These are phyloP conservation scores for Parastagonospora nodorum DNA, from an alignment of 2,329 filamentous ascomycete genomes.

Conservation along the genomic window DNA sequence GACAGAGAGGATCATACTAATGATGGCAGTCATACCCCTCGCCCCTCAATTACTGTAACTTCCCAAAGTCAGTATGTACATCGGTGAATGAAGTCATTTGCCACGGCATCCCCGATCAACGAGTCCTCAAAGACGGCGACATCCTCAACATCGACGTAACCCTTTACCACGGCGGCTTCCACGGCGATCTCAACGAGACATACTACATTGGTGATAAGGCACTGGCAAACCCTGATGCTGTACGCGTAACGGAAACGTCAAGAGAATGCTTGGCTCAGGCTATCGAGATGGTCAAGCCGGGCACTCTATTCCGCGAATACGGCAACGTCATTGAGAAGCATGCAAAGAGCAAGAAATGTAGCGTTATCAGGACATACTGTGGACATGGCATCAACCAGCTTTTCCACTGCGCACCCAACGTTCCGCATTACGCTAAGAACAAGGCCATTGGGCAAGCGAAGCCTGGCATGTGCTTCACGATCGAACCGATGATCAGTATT, in stretches of 20 bases:
- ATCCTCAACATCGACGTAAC: slow-evolving; percentile 98
- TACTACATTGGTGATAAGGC: slow-evolving; percentile 96
- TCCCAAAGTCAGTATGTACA: slow-evolving; percentile 97
- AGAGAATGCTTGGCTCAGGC: slow-evolving; percentile 89
- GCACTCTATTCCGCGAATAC: slow-evolving; percentile 88
- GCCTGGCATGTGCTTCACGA: slow-evolving; percentile 97
- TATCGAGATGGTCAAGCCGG: slow-evolving; percentile 90
- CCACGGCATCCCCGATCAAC: slow-evolving; percentile 94
- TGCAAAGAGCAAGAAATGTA: slow-evolving; percentile 83
- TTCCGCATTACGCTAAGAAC: slow-evolving; percentile 98
- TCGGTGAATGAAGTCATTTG: slow-evolving; percentile 97
- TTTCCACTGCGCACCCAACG: slow-evolving; percentile 92
- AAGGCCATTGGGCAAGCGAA: slow-evolving; percentile 95
- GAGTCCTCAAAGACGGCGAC: slow-evolving; percentile 85
- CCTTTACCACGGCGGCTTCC: slow-evolving; percentile 91
- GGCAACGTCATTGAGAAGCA: slow-evolving; percentile 95
- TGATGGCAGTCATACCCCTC: slow-evolving; percentile 83
- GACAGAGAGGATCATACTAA: slow-evolving; percentile 16
- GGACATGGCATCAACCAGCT: slow-evolving; percentile 93
- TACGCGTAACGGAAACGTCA: slow-evolving; percentile 88
- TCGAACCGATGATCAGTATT: slow-evolving; percentile 96
- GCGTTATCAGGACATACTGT: slow-evolving; percentile 93
- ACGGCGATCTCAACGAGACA: slow-evolving; percentile 96
- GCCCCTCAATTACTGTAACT: slow-evolving; percentile 91
- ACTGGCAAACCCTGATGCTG: slow-evolving; percentile 79